Base-by-base conservation (phyloP, 805 yeast genomes). In the Kregervanrija fluxuum region DNA sequence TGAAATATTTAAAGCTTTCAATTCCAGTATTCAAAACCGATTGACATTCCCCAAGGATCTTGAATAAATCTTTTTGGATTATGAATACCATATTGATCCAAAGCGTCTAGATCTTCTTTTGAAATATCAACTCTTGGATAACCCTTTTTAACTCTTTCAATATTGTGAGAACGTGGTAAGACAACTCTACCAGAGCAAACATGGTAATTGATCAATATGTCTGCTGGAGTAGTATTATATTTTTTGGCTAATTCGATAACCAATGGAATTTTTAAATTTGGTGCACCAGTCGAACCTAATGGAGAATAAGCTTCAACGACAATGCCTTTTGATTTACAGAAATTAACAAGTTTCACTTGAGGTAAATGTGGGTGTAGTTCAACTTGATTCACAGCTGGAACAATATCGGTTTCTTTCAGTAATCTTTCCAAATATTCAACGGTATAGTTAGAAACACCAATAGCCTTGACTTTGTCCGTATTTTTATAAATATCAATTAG, bases 131-230 rank as follows among this genome's bases (percentile, higher is more conserved):
- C 71, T 33, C 60, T 53, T 36, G 57, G 48, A 14, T 61, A 57
- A n/a, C 65, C 69, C 11, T 55, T 53, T 48, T 61, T 67, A 42
- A 86, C 74, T 59, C 95, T 77, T 17, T 71, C 73, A n/a, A 75
- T 68, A 42, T 83, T 85, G 12, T 79, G 70, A 0, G 95, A 81
- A 65, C 90, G 77, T 38, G 93, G 88, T 39, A 85, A 63, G 2
- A 74, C 79, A 9, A 71, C 68, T 44, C 83, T 70, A 2, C 85
- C 89, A 35, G 77, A 70, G 48, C 74, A 67, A 17, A 82, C 72
- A 55, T 81, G 80, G 63, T 83, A 85, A 16, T 85, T 81, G 38
- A 74, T 69, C 13, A 78, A 67, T 10, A 87, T 70, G 51, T 77
- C 83, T 44, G 76, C 80, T 0, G 76, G 69, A 3, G 73, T 58